These are phyloP conservation scores for Penicillium mononematosum DNA, from an alignment of 495 filamentous ascomycete species.

Conservation along the genomic window DNA sequence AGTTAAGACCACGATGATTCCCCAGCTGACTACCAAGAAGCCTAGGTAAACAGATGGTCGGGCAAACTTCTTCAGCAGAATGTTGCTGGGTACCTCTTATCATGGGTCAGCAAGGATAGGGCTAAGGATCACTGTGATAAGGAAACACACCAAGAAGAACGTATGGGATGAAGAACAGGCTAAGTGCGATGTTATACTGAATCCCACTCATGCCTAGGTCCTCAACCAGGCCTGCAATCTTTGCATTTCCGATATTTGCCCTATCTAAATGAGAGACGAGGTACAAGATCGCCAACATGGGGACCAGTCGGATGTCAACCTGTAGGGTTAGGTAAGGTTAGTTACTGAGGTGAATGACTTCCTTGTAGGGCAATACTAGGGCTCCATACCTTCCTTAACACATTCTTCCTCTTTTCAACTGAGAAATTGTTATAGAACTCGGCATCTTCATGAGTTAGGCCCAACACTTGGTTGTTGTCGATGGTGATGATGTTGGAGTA, in stretches of 20 bases:
- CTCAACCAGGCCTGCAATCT: conserved; percentile 65
- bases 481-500: conserved; percentile 14
- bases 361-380: background rate
- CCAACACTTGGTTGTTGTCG: conserved; percentile 26
- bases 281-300: conserved; percentile 43
- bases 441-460: conserved; percentile 25
- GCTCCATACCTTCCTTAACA: conserved; percentile 21
- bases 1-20: conserved; percentile 49
- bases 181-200: conserved; percentile 62
- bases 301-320: conserved; percentile 31
- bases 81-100: conserved; percentile 57
- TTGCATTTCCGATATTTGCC: conserved; percentile 72
- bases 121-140: background rate
- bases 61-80: conserved; percentile 48
- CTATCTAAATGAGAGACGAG: conserved; percentile 53
- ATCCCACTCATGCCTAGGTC: conserved; percentile 57
- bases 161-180: conserved; percentile 69
- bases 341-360: no score
- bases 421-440: conserved; percentile 26
- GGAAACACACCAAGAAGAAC: conserved; percentile 56
- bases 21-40: conserved; percentile 57
- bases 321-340: background rate
- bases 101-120: conserved; percentile 23
- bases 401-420: conserved; percentile 15
- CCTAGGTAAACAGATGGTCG: conserved; percentile 42